Evolutionary conservation across 2,329 filamentous ascomycete species (phyloP).

Genomic region (Orbilia oligospora): DNA sequence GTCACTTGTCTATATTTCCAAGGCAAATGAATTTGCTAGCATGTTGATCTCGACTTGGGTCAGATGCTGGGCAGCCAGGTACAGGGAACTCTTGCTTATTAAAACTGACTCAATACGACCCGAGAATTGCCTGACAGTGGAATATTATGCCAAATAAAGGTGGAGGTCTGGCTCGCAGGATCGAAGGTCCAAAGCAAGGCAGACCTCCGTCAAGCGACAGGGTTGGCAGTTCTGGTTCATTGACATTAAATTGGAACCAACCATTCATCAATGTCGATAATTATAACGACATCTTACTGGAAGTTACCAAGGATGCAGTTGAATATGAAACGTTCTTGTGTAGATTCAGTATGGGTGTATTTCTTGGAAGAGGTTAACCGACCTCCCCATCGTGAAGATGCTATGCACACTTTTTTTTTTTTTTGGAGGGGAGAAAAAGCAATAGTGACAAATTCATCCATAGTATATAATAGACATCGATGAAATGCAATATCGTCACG

Average conservation of each 20-base stretch:
- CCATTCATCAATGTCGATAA: conserved; percentile 18
- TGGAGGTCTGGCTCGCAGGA: conserved; percentile 11
- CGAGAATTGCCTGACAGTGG: conserved; percentile 24
- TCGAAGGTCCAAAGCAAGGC: conserved; percentile 4
- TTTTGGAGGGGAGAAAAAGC: too few relatives aligned
- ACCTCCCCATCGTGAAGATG: background rate
- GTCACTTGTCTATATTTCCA: conserved; percentile 40
- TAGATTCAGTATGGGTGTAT: conserved; percentile 22
- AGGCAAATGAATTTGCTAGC: conserved; percentile 22
- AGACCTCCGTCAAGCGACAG: conserved; percentile 1
- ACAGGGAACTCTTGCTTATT: conserved; percentile 30
- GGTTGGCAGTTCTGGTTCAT: conserved; percentile 22
- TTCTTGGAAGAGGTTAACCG: conserved; percentile 30
- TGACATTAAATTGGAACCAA: conserved; percentile 24
- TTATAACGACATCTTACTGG: conserved; percentile 35
- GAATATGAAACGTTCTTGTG: conserved; percentile 42
- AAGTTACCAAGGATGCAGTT: conserved; percentile 23
- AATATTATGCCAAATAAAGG: conserved; percentile 22
- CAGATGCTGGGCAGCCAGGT: conserved; percentile 12
- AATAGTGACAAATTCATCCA: too few relatives aligned
- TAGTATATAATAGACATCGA: background rate
- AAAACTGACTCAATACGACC: conserved; percentile 31
- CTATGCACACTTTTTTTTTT: background rate
- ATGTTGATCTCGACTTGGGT: conserved; percentile 35
- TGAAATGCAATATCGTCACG: conserved; percentile 25